A percentile compares a stretch with the other conserved stretches of the same genome.
Conservation (phyloP, 371 early-diverging fungal genomes). For the Rhizomucor pusillus region DNA sequence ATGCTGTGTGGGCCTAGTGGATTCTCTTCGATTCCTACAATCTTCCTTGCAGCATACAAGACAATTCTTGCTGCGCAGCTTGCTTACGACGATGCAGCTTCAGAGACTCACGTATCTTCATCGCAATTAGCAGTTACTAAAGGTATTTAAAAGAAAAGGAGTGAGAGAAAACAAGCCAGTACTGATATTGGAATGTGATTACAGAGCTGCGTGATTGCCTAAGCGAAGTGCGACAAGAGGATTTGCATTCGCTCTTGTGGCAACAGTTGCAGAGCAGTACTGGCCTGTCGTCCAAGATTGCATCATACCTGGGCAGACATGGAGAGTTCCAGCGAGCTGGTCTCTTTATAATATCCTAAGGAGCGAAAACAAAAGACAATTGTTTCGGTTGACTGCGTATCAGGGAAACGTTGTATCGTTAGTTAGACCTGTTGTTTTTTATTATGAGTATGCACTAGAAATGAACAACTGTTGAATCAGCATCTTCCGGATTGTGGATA, state of each 20-base stretch:
- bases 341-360: not conserved
- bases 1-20: slow-evolving; percentile 46
- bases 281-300: not conserved
- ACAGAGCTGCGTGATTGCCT: slow-evolving; percentile 3
- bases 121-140: too few species aligned
- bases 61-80: slow-evolving; percentile 9
- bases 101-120: too few species aligned
- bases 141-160: too few species aligned
- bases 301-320: not conserved
- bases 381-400: too few species aligned
- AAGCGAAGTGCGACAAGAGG: slow-evolving; percentile 8
- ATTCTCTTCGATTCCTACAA: slow-evolving; percentile 23
- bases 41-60: slow-evolving; percentile 37
- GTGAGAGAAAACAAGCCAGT: too few species aligned
- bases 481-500: too few species aligned
- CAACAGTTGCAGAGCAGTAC: not conserved
- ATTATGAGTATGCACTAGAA: too few species aligned
- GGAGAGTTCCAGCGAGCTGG: not conserved
- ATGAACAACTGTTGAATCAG: too few species aligned
- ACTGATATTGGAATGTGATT: not conserved
- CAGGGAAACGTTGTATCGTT: too few species aligned
- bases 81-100: slow-evolving; percentile 10
- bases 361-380: not conserved
- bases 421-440: too few species aligned
- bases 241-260: not conserved